Conservation (phyloP, 495 filamentous ascomycete species). For the Annulohypoxylon maeteangense region DNA sequence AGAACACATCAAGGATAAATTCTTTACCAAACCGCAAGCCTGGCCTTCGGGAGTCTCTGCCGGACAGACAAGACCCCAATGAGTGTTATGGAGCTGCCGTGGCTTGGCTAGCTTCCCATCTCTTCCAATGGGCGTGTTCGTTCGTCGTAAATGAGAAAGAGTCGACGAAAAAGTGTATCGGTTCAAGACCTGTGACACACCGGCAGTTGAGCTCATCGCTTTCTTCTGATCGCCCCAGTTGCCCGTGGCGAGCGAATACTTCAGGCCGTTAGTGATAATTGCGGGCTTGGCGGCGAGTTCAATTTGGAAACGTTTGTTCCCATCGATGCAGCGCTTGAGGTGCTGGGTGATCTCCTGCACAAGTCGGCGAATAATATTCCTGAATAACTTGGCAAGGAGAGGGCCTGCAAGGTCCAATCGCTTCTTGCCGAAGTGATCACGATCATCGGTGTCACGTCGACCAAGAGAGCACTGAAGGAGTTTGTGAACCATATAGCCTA, state of each 20-base stretch:
- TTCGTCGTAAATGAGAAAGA: slow-evolving; percentile 93
- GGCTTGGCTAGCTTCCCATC: slow-evolving; percentile 99
- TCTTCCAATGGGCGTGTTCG: slow-evolving; percentile 96
- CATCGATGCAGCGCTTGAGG: slow-evolving; percentile 90
- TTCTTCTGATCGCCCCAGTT: slow-evolving; percentile 99
- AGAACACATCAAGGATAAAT: slow-evolving; percentile 96
- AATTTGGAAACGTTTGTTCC: slow-evolving; percentile 85
- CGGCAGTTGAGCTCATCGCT: slow-evolving; percentile 89
- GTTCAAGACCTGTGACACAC: slow-evolving; percentile 98
- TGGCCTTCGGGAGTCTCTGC: slow-evolving; percentile 99
- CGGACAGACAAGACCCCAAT: slow-evolving; percentile 98
- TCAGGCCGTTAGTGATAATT: slow-evolving; percentile 90
- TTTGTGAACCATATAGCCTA: slow-evolving; percentile 98
- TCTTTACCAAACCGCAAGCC: slow-evolving; percentile 98
- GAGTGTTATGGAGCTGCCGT: slow-evolving; percentile 96
- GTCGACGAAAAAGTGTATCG: slow-evolving; percentile 97
- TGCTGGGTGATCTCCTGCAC: slow-evolving; percentile 89
- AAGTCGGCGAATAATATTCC: slow-evolving; percentile 84
- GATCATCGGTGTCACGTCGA: slow-evolving; percentile 90
- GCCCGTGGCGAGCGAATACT: slow-evolving; percentile 97
- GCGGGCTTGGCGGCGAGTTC: slow-evolving; percentile 90
- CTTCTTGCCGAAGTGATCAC: slow-evolving; percentile 99
- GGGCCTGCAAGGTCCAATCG: slow-evolving; percentile 95
- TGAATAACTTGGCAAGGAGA: slow-evolving; percentile 91
- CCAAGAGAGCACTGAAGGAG: slow-evolving; percentile 92